Evolutionary conservation across 495 filamentous ascomycete species (phyloP).

Genomic region (Penicillium maclennaniae): DNA sequence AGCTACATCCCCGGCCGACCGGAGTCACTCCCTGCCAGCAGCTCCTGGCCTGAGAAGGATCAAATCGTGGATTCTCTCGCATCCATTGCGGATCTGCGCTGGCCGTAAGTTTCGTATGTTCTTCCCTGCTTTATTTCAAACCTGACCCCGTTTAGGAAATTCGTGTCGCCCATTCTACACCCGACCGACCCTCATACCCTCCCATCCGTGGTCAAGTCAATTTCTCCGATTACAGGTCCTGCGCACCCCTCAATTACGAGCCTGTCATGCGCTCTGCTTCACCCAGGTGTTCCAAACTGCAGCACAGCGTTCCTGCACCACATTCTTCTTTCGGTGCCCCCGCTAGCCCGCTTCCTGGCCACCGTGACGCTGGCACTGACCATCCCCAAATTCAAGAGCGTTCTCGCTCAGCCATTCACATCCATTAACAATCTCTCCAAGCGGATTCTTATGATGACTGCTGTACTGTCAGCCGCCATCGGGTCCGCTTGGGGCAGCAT

Average conservation of each 20-base stretch:
- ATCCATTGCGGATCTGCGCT: constrained; percentile 72
- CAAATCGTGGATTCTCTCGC: constrained; percentile 79
- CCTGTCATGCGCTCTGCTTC: constrained; percentile 87
- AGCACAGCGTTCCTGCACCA: constrained; percentile 78
- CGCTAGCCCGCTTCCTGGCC: constrained; percentile 70
- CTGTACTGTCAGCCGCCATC: constrained; percentile 72
- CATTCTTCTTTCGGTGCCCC: constrained; percentile 74
- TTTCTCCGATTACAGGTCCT: constrained; percentile 74
- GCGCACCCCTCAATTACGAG: constrained; percentile 80
- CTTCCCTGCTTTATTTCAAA: not conserved
- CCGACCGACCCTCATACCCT: constrained; percentile 61
- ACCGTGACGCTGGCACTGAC: constrained; percentile 65
- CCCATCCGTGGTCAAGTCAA: constrained; percentile 57
- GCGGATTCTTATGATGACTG: constrained; percentile 61
- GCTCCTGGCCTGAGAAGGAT: constrained; percentile 71
- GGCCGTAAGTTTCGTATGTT: constrained; percentile 65
- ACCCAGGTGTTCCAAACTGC: constrained; percentile 84
- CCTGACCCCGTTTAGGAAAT: constrained; percentile 43
- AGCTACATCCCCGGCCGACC: constrained; percentile 77
- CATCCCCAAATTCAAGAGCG: constrained; percentile 59
- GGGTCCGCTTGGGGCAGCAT: constrained; percentile 82
- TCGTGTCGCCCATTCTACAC: constrained; percentile 85
- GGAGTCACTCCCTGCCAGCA: constrained; percentile 56
- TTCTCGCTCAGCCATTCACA: constrained; percentile 62
- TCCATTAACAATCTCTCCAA: constrained; percentile 59